Evolutionary conservation across 257 asterid genomes (phyloP), one percentile per base, ranked within the genome.

Genomic region (Verbena officinalis): DNA sequence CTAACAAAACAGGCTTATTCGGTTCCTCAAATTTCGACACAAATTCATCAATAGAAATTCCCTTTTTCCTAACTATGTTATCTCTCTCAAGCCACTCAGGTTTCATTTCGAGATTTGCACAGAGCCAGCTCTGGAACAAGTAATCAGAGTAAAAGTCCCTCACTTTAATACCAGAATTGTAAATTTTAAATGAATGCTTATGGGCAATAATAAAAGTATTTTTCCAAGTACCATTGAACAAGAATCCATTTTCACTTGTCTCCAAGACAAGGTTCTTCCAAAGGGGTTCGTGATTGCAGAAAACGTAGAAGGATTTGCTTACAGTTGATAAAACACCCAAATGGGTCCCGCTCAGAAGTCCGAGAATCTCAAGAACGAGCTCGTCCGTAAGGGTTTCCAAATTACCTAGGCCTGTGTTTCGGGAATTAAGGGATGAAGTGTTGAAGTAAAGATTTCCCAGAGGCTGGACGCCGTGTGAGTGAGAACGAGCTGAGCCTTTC

Each of bases 31-130:
- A 94, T 2, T 63, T 69, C 40, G 24, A 78, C 51, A 88, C 84
- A 60, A 94, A 90, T 33, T 94, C 96, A 52, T 86, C 86, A 46
- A 87, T 71, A 19, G 95, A 90, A 39, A 94, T 77, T 0, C 82
- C 95, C 69, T 39, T 90, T 64, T 69, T 90, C 79, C 97, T 80
- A 9, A 64, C 70, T 44, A 94, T 84, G 74, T 70, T 94, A 88
- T 94, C 96, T 74, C 92, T 88, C 71, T 86, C 83, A 34, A 94
- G 73, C 99, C 99, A 94, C 68, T 90, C 96, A 15, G 80, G 76
- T 68, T 88, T 94, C 99, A 94, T 94, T 77, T 90, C 99, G 71
- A 94, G 95, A 78, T 94, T 94, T 49, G 99, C 99, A 75, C 99
- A 94, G 17, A 94, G 81, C 99, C 99, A 94, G 49, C 99, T 88